Percentiles rank a stretch among this genome's conserved stretches.
Conservation (phyloP, 495 filamentous ascomycete genomes). For the Aspergillus nanangensis region DNA sequence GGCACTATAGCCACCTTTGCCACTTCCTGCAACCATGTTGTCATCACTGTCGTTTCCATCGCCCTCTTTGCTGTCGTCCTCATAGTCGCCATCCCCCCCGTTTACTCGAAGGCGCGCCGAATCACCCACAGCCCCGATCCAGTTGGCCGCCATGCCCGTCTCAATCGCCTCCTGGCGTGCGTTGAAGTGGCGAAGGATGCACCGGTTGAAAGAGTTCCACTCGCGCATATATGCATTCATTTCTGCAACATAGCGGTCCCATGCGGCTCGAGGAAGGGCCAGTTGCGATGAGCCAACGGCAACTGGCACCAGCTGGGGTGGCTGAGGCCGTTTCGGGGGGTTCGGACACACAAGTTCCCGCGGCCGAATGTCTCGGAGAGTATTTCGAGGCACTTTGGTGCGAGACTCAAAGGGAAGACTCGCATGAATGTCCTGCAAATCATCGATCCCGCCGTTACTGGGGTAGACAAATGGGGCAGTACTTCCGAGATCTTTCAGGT, state of each 20-base stretch:
- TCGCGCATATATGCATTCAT: constrained; percentile 67
- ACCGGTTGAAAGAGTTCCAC: constrained; percentile 61
- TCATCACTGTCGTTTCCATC: constrained; percentile 23
- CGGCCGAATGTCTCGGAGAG: constrained; percentile 23
- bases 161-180: constrained; percentile 54
- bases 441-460: constrained; percentile 51
- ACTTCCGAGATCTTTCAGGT: constrained; percentile 61
- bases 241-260: constrained; percentile 54
- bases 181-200: constrained; percentile 64
- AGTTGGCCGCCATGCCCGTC: constrained; percentile 45
- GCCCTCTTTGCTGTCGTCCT: constrained; percentile 10
- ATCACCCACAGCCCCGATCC: constrained; percentile 55
- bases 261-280: constrained; percentile 39
- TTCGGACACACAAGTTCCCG: constrained; percentile 53
- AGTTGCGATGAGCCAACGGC: constrained; percentile 19
- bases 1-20: constrained; percentile 44
- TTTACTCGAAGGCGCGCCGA: constrained; percentile 26
- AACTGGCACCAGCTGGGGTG: constrained; percentile 17
- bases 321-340: constrained; percentile 54
- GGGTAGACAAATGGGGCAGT: constrained; percentile 59
- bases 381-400: constrained; percentile 31
- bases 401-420: constrained; percentile 71
- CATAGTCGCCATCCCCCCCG: constrained; percentile 13
- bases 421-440: constrained; percentile 60
- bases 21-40: constrained; percentile 20